Base-by-base conservation (phyloP, 495 filamentous ascomycete genomes). In the Daldinia caldariorum region DNA sequence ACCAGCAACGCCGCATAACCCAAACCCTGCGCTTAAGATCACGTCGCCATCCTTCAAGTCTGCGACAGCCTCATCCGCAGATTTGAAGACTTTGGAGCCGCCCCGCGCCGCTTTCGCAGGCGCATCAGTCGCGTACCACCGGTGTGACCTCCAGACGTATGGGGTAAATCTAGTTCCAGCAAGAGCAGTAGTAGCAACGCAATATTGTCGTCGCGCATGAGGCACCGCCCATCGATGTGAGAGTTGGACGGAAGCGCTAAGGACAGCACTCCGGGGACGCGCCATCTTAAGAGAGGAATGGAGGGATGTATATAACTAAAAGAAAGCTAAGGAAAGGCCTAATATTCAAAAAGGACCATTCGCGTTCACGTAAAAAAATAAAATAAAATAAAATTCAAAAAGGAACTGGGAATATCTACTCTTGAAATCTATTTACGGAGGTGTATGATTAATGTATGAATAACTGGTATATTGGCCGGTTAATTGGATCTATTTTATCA, bases 1-100 rank as follows among this genome's bases (percentile, higher is more conserved):
- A 86, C 85, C 83, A 58, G 86, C 84, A 12, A 88, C 83, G 53
- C 88, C 88, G 59, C 86, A 89, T 35, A 90, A 73, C 4, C 88
- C 88, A 70, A 90, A 90, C 1, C 88, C 88, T 20, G 87, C 81
- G 70, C 86, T 88, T 22, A 90, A 76, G 18, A 90, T 72, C 1
- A 83, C 86, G 0, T 84, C 84, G 51, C 87, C 87, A 61, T 85
- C 86, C 67, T 85, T 76, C 32, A 90, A 74, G 72, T 89, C 87
- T 4, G 83, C 83, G 10, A 90, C 82, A 0, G 88, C 88, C n/a
- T 86, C 87, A 64, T 89, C 86, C 4, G 86, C 88, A 54, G 78
- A 82, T 16, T 79, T 79, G 74, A 79, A 88, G 2, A 90, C 61
- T 63, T 90, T 89, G 8, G 85, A 87, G 5, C 64, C 79, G 6